Evolutionary conservation across 768 basidiomycete species (phyloP).

Genomic region (Mycena sanguinolenta): DNA sequence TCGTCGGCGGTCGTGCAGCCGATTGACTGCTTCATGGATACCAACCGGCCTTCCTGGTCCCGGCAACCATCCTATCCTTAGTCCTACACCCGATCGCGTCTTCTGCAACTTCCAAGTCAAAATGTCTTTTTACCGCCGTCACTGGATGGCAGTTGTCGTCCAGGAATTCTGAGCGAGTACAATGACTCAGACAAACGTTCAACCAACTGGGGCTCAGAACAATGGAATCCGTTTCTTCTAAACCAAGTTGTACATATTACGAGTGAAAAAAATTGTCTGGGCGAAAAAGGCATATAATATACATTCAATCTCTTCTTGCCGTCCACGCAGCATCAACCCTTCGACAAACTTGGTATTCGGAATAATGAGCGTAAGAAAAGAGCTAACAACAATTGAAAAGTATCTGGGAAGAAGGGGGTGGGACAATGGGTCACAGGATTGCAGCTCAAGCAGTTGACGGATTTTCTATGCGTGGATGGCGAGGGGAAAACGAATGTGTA

Average conservation of each 20-base stretch:
- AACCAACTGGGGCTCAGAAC: not conserved
- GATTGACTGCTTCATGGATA: no score
- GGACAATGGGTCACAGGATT: slow-evolving; percentile 26
- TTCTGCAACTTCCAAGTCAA: no score
- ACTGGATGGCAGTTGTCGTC: no score
- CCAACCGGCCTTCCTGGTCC: no score
- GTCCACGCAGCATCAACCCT: slow-evolving; percentile 33
- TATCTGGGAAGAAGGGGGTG: slow-evolving; percentile 2
- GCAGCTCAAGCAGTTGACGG: not conserved
- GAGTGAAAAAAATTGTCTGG: not conserved
- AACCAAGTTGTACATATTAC: slow-evolving; percentile 8
- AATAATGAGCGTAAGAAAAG: slow-evolving; percentile 34
- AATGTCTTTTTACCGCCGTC: no score
- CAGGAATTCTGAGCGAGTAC: no score
- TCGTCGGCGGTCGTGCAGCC: no score
- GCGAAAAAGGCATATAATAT: slow-evolving; percentile 20
- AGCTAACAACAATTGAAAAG: slow-evolving; percentile 30
- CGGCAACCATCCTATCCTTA: no score
- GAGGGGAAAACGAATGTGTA: slow-evolving; percentile 2
- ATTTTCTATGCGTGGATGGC: slow-evolving; percentile 11
- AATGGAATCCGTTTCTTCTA: not conserved
- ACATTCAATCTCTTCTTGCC: slow-evolving; percentile 36
- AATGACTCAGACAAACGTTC: no score
- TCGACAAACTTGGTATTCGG: slow-evolving; percentile 37
- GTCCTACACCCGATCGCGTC: no score